These are phyloP conservation scores for Coemansia sp. DNA, from an alignment of 192 early-diverging fungal species.

Conservation along the genomic window DNA sequence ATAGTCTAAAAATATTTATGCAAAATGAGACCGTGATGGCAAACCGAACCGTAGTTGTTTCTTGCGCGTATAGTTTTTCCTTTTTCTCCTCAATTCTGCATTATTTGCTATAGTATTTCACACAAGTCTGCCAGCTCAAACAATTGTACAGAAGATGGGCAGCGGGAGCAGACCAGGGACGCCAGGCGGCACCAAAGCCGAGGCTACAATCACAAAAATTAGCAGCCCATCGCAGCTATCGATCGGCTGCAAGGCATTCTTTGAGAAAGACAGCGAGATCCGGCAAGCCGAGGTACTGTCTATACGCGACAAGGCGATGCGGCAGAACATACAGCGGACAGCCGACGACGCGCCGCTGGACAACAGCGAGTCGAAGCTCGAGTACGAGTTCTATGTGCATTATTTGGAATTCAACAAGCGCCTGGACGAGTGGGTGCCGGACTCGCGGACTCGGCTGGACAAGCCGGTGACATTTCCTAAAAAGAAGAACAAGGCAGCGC, in stretches of 20 bases:
- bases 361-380: slow-evolving; percentile 18
- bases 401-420: slow-evolving; percentile 98
- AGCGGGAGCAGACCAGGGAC: slow-evolving; percentile 46
- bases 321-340: slow-evolving; percentile 40
- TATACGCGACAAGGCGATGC: slow-evolving; percentile 57
- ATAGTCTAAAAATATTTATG: background rate
- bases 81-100: slow-evolving; percentile 1
- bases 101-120: background rate
- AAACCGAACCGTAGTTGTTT: too few relatives aligned
- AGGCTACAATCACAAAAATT: slow-evolving; percentile 21
- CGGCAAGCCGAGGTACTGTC: slow-evolving; percentile 86
- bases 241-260: slow-evolving; percentile 63
- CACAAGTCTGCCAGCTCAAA: background rate
- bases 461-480: slow-evolving; percentile 72
- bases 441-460: slow-evolving; percentile 62
- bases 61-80: background rate
- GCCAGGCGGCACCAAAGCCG: slow-evolving; percentile 29
- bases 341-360: slow-evolving; percentile 52
- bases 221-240: slow-evolving; percentile 30
- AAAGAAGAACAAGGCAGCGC: slow-evolving; percentile 52
- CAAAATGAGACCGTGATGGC: background rate
- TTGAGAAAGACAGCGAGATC: slow-evolving; percentile 63
- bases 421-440: slow-evolving; percentile 90
- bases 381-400: slow-evolving; percentile 90
- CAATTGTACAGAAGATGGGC: slow-evolving; percentile 14